These are phyloP conservation scores for Elongisporangium senticosum DNA, from an alignment of 352 stramenopile species.

Conservation along the genomic window DNA sequence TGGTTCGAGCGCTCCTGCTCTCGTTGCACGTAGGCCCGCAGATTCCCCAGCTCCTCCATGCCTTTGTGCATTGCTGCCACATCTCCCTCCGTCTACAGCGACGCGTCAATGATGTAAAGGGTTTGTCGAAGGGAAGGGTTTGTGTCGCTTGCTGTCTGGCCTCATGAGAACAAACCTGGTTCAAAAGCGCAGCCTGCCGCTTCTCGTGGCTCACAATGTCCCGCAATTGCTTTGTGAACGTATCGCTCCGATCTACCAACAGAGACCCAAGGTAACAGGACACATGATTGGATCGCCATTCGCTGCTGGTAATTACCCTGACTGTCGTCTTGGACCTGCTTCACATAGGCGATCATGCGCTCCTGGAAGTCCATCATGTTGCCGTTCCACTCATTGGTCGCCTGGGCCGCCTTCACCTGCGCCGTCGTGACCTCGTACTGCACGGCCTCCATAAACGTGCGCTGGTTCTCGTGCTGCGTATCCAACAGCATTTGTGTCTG, in stretches of 20 bases:
- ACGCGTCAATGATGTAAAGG: neutral
- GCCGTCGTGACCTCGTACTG: conserved; percentile 24
- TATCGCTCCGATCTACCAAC: conserved; percentile 28
- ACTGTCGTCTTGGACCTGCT: conserved; percentile 33
- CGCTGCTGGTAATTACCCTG: conserved; percentile 21
- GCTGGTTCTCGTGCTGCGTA: conserved; percentile 42
- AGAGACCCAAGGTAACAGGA: neutral
- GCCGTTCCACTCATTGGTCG: conserved; percentile 16
- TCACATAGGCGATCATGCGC: conserved; percentile 37
- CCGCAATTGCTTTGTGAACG: conserved; percentile 28
- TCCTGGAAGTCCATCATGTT: conserved; percentile 44
- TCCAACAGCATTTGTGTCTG: conserved; percentile 39
- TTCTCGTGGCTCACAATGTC: conserved; percentile 39
- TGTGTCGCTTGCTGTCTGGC: neutral
- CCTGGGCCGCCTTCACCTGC: conserved; percentile 22
- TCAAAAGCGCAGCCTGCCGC: conserved; percentile 32
- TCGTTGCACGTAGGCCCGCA: conserved; percentile 21
- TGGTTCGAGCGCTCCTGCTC: conserved; percentile 21
- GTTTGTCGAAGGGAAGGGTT: no score
- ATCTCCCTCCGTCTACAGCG: conserved; percentile 17
- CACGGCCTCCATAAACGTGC: conserved; percentile 35
- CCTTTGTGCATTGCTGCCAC: conserved; percentile 16
- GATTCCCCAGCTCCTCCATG: conserved; percentile 24
- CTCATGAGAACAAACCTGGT: conserved; percentile 21
- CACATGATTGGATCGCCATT: neutral